Conservation (phyloP, 2,329 filamentous ascomycete genomes). For the Cladobotryum protrusum region DNA sequence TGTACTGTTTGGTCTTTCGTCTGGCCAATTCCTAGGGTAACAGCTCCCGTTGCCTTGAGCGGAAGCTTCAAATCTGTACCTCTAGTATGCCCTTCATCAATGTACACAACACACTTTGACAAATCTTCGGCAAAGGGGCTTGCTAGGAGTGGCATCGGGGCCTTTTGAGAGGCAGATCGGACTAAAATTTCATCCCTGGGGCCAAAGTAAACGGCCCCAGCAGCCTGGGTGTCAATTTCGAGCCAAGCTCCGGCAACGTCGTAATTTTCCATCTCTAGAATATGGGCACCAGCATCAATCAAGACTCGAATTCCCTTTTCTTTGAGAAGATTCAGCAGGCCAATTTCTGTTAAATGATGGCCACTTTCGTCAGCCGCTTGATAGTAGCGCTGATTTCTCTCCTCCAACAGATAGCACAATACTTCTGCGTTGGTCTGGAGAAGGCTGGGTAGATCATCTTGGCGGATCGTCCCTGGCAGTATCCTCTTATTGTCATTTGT, state of each 20-base stretch:
- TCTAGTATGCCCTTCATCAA: constrained; percentile 43
- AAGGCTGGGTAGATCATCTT: constrained; percentile 51
- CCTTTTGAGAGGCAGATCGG: constrained; percentile 28
- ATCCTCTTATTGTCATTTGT: constrained; percentile 59
- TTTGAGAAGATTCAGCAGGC: constrained; percentile 37
- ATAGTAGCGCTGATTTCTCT: constrained; percentile 43
- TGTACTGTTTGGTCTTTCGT: constrained; percentile 58
- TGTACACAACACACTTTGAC: constrained; percentile 46
- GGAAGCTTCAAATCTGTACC: constrained; percentile 56
- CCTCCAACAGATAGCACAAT: constrained; percentile 48
- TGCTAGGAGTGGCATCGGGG: constrained; percentile 43
- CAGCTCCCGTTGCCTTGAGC: constrained; percentile 36
- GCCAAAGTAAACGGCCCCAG: constrained; percentile 50
- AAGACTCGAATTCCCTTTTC: constrained; percentile 41
- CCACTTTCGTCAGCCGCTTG: constrained; percentile 23
- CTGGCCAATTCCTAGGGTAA: constrained; percentile 50
- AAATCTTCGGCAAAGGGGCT: constrained; percentile 49
- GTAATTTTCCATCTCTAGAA: constrained; percentile 54
- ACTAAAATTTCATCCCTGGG: constrained; percentile 21
- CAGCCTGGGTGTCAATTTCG: constrained; percentile 32
- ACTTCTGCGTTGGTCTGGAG: constrained; percentile 59
- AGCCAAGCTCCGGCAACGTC: constrained; percentile 47
- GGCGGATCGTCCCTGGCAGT: constrained; percentile 50
- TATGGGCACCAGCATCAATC: constrained; percentile 58
- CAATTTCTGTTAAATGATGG: constrained; percentile 36